A percentile compares a stretch with the other conserved stretches of the same genome.
Conservation (phyloP, 352 stramenopile species). For the Blastocystis sp. region DNA sequence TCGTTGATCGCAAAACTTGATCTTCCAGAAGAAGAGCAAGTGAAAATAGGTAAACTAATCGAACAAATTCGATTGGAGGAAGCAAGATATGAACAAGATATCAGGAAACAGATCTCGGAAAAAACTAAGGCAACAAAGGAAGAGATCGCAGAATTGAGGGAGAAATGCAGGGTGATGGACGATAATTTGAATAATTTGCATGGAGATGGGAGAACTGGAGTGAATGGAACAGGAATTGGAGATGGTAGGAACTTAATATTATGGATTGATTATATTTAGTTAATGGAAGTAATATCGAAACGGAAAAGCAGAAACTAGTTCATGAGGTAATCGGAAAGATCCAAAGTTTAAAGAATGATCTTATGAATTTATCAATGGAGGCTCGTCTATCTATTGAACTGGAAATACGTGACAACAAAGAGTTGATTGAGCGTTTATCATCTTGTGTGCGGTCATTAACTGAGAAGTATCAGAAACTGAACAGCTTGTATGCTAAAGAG, state of each 20-base stretch:
- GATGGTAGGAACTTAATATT: not conserved
- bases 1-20: slow-evolving; percentile 23
- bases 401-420: slow-evolving; percentile 19
- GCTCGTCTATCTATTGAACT: slow-evolving; percentile 28
- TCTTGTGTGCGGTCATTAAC: not conserved
- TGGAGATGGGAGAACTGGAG: not conserved
- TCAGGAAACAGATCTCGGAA: not conserved
- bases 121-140: not conserved
- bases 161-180: not conserved
- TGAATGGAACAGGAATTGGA: not conserved
- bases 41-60: slow-evolving; percentile 36
- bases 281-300: not conserved
- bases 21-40: slow-evolving; percentile 10
- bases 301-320: not conserved
- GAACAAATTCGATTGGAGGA: slow-evolving; percentile 51
- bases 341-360: slow-evolving; percentile 16
- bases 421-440: not conserved
- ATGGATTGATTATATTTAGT: not conserved
- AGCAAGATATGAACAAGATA: slow-evolving; percentile 31
- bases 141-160: not conserved
- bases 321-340: not conserved
- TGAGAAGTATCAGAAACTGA: not conserved
- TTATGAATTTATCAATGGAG: slow-evolving; percentile 49
- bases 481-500: slow-evolving; percentile 1
- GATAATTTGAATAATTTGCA: not conserved